Conservation (phyloP, 306 rosid genomes). For the Lithocarpus polystachyus region DNA sequence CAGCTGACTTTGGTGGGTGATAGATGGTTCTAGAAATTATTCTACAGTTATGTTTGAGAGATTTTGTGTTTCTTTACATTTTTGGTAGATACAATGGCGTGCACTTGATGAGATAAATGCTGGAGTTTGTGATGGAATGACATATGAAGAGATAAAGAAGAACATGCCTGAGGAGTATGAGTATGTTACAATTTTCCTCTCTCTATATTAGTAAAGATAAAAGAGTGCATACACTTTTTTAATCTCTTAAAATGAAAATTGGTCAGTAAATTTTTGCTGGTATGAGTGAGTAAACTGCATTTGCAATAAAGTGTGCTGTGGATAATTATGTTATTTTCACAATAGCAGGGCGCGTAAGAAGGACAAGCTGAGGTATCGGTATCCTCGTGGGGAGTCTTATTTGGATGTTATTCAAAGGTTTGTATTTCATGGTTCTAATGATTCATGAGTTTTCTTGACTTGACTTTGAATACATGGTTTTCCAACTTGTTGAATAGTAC, state of each 20-base stretch:
- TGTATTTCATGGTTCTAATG: slow-evolving; percentile 3
- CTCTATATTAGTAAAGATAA: not conserved
- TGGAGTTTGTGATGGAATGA: slow-evolving; percentile 98
- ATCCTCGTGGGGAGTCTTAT: slow-evolving; percentile 99
- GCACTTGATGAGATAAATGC: slow-evolving; percentile 92
- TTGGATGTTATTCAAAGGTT: slow-evolving; percentile 98
- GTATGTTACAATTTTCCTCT: slow-evolving; percentile 48
- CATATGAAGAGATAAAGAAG: slow-evolving; percentile 87
- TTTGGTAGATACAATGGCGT: slow-evolving; percentile 93
- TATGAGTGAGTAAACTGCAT: not conserved
- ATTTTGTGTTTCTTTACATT: not conserved
- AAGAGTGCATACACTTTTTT: not conserved
- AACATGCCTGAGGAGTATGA: slow-evolving; percentile 97
- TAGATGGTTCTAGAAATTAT: slow-evolving; percentile 5
- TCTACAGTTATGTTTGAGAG: not conserved
- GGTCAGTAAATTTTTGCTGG: not conserved
- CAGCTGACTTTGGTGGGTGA: not conserved
- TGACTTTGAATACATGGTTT: not conserved
- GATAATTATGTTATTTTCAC: not conserved
- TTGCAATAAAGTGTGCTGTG: not conserved
- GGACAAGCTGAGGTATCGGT: slow-evolving; percentile 94
- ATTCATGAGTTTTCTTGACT: not conserved
- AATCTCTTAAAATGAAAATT: not conserved
- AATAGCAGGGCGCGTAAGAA: slow-evolving; percentile 74
- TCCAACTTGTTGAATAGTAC: slow-evolving; percentile 13